A percentile compares a stretch with the other conserved stretches of the same genome.
Conservation (phyloP, 1,284 basidiomycete genomes). For the Coriolopsis trogii region DNA sequence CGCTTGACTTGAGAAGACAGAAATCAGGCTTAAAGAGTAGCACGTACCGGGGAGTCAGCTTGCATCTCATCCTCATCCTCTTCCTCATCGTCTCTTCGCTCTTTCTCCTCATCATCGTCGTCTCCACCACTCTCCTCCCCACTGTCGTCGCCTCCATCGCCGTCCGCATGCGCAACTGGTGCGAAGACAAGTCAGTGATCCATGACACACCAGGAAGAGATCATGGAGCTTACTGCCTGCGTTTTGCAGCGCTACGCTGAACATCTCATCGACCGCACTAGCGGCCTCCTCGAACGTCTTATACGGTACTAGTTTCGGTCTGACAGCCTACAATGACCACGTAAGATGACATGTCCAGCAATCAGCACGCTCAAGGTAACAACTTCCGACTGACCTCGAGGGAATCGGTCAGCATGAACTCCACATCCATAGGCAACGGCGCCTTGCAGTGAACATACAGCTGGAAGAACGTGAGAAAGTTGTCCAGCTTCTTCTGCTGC, state of each 20-base stretch:
- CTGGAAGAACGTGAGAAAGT: slow-evolving; percentile 92
- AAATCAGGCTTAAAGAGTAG: background rate
- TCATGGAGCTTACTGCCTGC: slow-evolving; percentile 48
- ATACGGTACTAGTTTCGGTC: slow-evolving; percentile 72
- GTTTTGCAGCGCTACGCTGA: slow-evolving; percentile 65
- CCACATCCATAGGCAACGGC: slow-evolving; percentile 92
- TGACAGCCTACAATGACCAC: slow-evolving; percentile 67
- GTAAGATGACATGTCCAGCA: background rate
- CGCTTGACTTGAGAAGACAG: background rate
- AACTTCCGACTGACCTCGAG: slow-evolving; percentile 63
- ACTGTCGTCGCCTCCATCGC: slow-evolving; percentile 51
- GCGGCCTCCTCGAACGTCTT: slow-evolving; percentile 87
- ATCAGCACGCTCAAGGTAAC: background rate
- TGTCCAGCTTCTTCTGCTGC: slow-evolving; percentile 90
- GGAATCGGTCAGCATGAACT: slow-evolving; percentile 95
- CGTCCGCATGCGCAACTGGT: slow-evolving; percentile 44
- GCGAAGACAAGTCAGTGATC: background rate
- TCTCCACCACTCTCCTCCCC: slow-evolving; percentile 72
- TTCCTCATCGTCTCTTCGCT: slow-evolving; percentile 55
- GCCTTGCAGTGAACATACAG: slow-evolving; percentile 88
- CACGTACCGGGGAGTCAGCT: slow-evolving; percentile 55
- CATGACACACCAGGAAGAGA: too few relatives aligned
- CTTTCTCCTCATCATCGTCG: slow-evolving; percentile 50
- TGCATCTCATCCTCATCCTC: slow-evolving; percentile 55
- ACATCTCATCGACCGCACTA: slow-evolving; percentile 86